Conservation (phyloP, 148 eudicot genomes). For the Nyssa sinensis region DNA sequence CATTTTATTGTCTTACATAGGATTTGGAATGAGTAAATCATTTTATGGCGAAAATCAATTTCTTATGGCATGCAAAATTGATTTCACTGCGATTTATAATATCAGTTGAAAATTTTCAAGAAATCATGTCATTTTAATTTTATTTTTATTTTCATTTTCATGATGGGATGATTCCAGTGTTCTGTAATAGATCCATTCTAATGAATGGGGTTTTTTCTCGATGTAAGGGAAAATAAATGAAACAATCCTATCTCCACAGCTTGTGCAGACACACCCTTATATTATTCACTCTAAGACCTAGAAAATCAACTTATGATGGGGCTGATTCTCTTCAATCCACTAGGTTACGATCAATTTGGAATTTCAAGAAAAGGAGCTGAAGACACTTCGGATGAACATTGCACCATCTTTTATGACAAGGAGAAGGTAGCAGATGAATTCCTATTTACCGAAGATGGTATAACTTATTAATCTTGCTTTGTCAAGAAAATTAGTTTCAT, state of each 20-base stretch:
- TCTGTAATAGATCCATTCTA: not conserved
- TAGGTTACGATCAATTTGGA: constrained; percentile 89
- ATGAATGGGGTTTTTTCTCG: not conserved
- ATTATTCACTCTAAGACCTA: not conserved
- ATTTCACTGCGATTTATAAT: too few species aligned
- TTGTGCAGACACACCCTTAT: not conserved
- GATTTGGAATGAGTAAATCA: too few species aligned
- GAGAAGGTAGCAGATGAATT: constrained; percentile 59
- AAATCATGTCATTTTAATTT: not conserved
- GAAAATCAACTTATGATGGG: not conserved
- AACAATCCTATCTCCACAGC: not conserved
- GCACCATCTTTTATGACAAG: constrained; percentile 87
- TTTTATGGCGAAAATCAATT: too few species aligned
- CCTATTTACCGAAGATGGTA: constrained; percentile 1
- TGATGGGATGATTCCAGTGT: not conserved
- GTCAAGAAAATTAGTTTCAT: not conserved
- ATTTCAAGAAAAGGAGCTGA: constrained; percentile 91
- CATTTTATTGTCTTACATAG: too few species aligned
- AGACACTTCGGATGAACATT: constrained; percentile 84
- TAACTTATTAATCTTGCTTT: not conserved
- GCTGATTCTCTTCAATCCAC: constrained; percentile 15
- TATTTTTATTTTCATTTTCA: not conserved
- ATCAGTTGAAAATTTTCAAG: not conserved
- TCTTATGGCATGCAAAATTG: too few species aligned
- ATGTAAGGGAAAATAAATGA: not conserved